Evolutionary conservation across 768 basidiomycete genomes (phyloP).

Genomic region (Macrolepiota dolichaula): DNA sequence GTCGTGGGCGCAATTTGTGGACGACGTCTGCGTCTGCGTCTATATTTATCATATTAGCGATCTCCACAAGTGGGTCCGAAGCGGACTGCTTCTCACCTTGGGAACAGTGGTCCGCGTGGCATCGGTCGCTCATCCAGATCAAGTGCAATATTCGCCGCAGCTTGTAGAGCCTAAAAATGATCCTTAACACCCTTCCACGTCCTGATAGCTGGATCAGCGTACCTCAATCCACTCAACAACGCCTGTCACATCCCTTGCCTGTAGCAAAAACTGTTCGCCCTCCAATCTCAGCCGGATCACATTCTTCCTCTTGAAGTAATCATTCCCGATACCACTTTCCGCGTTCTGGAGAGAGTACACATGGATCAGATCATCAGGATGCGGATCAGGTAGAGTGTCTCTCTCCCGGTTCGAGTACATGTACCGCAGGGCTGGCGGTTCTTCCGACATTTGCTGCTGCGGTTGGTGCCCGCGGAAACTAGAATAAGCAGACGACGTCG

Average conservation of each 20-base stretch:
- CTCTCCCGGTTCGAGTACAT: conserved; percentile 9
- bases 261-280: conserved; percentile 95
- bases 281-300: conserved; percentile 90
- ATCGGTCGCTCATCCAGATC: conserved; percentile 91
- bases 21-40: conserved; percentile 30
- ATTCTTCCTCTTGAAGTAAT: conserved; percentile 91
- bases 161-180: conserved; percentile 69
- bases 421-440: neutral
- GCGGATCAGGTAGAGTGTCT: conserved; percentile 35
- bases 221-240: conserved; percentile 98
- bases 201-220: neutral
- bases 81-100: conserved; percentile 47
- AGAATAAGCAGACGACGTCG: conserved; percentile 7
- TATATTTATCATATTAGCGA: conserved; percentile 8
- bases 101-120: conserved; percentile 87
- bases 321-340: conserved; percentile 92
- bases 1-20: conserved; percentile 4
- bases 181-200: neutral
- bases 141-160: conserved; percentile 86
- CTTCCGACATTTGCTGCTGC: conserved; percentile 5
- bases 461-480: conserved; percentile 1
- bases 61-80: neutral
- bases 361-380: conserved; percentile 53
- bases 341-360: conserved; percentile 84
- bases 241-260: conserved; percentile 76